phyloP scores from a whole-genome alignment of 2,329 filamentous ascomycete species.

The Geoglossum cookeanum region DNA sequence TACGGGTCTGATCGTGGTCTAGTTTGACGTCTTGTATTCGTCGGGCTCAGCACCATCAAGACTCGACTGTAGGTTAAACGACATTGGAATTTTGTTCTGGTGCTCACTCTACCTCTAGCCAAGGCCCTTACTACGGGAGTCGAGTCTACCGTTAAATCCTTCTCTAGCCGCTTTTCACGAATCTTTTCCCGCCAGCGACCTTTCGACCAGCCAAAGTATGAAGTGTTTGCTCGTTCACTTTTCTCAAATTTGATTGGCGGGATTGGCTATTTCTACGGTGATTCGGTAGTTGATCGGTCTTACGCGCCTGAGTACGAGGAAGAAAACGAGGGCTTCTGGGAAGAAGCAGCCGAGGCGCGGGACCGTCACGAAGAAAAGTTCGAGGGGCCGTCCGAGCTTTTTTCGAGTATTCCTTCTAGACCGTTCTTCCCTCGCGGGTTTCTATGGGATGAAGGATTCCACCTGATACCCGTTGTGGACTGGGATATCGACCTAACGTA shows the following conservation, averaged over 20 bases:
- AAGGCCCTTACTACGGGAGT: slow-evolving; percentile 54
- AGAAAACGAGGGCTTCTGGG: slow-evolving; percentile 89
- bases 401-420: slow-evolving; percentile 76
- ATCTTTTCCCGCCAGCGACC: slow-evolving; percentile 58
- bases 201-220: slow-evolving; percentile 54
- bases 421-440: slow-evolving; percentile 96
- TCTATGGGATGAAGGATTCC: slow-evolving; percentile 96
- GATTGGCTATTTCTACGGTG: slow-evolving; percentile 86
- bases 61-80: slow-evolving; percentile 28
- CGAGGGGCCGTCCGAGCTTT: slow-evolving; percentile 75
- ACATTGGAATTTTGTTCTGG: background rate
- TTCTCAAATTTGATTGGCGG: slow-evolving; percentile 89
- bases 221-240: slow-evolving; percentile 68
- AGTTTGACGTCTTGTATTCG: slow-evolving; percentile 83
- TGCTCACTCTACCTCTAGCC: slow-evolving; percentile 16
- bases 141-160: slow-evolving; percentile 42
- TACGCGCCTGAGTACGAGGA: slow-evolving; percentile 89
- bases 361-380: slow-evolving; percentile 45
- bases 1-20: slow-evolving; percentile 1
- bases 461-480: slow-evolving; percentile 74
- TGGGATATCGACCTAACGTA: slow-evolving; percentile 79
- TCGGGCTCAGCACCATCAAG: slow-evolving; percentile 45
- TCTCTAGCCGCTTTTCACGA: slow-evolving; percentile 54
- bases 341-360: slow-evolving; percentile 67
- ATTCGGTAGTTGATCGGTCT: slow-evolving; percentile 75